Conservation (phyloP, 345 rosid genomes). For the Adansonia digitata region DNA sequence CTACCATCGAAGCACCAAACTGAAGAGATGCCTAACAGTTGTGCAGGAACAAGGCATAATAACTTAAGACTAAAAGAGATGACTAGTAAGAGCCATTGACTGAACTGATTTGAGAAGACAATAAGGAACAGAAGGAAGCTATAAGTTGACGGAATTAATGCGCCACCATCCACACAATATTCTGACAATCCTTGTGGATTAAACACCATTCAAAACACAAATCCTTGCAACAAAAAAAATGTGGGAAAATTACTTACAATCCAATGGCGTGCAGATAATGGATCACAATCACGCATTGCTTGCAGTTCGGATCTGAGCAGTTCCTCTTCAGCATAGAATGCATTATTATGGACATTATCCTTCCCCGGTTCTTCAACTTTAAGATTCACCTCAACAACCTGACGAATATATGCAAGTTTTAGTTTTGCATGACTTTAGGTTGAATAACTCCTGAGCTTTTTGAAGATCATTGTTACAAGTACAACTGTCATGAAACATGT, state of each 20-base stretch:
- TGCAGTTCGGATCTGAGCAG: constrained; percentile 52
- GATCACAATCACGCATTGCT: constrained; percentile 70
- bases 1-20: neutral
- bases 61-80: neutral
- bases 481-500: constrained; percentile 2
- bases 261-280: constrained; percentile 70
- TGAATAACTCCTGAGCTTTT: neutral
- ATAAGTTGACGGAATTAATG: neutral
- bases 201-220: neutral
- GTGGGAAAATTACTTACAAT: constrained; percentile 40
- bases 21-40: neutral
- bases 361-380: constrained; percentile 70
- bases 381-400: constrained; percentile 71
- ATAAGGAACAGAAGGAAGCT: neutral
- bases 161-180: neutral
- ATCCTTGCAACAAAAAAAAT: neutral
- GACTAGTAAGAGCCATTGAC: neutral
- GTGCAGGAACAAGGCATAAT: neutral
- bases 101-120: neutral
- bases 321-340: constrained; percentile 66
- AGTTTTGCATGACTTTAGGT: neutral
- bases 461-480: neutral
- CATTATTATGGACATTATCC: constrained; percentile 63
- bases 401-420: constrained; percentile 2
- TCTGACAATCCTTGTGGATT: neutral